Evolutionary conservation across 176 grass and related monocot species (phyloP), one percentile per base, ranked within the genome.

Genomic region (Oryza longistaminata): DNA sequence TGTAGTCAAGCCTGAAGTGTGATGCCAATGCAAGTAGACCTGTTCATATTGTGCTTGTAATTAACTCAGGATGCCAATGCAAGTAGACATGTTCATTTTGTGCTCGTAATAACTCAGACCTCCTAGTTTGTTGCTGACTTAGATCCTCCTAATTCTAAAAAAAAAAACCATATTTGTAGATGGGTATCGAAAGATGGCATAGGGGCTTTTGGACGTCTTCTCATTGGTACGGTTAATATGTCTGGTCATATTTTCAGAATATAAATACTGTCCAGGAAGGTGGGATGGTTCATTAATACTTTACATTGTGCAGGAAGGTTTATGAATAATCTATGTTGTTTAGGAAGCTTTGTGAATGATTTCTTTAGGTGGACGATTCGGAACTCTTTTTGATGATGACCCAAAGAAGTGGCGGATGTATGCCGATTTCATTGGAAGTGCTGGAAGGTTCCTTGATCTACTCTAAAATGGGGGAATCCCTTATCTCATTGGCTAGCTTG

Each of bases 381-480:
- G 92, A 69, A 90, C 77, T 50, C 83, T 98, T 90, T 97, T 98
- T 80, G 95, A 98, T 62, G 91, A 98, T 80, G 95, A 98, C 77
- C 95, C 95, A 81, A 98, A 94, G 81, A 87, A 89, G 46, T 98
- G 95, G 95, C 89, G 95, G 76, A 98, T 98, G 95, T 98, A 98
- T 92, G 95, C 95, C 34, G 95, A 98, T 83, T 88, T 98, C 60
- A 93, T 98, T 87, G 95, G 95, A 74, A 95, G 95, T 87, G 85
- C 91, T 75, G 95, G 95, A 89, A 98, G 95, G 95, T 92, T 87
- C 45, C 26, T 86, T 53, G 21, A 46, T 66, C 39, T 85, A 53
- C 34, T 87, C 31, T 35, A 31, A 31, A 31, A 31, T 31, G 29
- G 29, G 29, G 29, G 29, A 31, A 31, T 31, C 29, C 29, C 29